Conservation (phyloP, 2,329 filamentous ascomycete genomes). For the Cladosporium sp. region DNA sequence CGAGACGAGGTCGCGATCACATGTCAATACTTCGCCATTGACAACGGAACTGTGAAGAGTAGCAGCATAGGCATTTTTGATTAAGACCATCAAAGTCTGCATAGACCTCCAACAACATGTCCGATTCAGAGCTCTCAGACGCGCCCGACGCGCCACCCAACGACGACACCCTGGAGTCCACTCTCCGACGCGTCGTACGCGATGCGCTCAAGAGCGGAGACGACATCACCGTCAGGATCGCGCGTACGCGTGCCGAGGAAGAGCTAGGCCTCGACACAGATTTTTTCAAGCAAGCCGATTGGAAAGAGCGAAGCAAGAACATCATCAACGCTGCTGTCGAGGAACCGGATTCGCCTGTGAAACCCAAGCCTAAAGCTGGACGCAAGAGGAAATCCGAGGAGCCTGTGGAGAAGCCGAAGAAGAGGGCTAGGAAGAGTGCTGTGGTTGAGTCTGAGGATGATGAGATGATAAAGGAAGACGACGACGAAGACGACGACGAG, state of each 20-base stretch:
- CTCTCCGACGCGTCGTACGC: slow-evolving; percentile 46
- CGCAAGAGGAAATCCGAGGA: slow-evolving; percentile 38
- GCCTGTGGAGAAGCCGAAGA: slow-evolving; percentile 29
- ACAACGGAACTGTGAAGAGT: neutral
- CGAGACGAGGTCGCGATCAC: neutral
- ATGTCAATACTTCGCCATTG: neutral
- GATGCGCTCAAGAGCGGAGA: slow-evolving; percentile 44
- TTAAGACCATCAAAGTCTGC: neutral
- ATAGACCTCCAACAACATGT: slow-evolving; percentile 24
- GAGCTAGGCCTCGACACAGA: slow-evolving; percentile 54
- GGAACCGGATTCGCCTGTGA: slow-evolving; percentile 26
- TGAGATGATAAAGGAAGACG: slow-evolving; percentile 7
- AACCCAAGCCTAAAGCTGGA: slow-evolving; percentile 30
- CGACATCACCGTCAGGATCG: slow-evolving; percentile 59
- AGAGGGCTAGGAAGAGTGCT: slow-evolving; percentile 27
- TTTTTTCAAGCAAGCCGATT: slow-evolving; percentile 59
- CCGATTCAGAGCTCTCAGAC: slow-evolving; percentile 30
- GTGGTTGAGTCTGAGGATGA: slow-evolving; percentile 14
- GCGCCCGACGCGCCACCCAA: slow-evolving; percentile 5
- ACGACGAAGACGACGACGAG: slow-evolving; percentile 16
- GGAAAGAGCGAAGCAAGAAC: slow-evolving; percentile 58
- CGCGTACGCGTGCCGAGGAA: slow-evolving; percentile 56
- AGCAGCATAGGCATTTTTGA: neutral
- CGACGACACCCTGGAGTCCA: slow-evolving; percentile 42
- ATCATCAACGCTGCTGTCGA: slow-evolving; percentile 57